Evolutionary conservation across 768 basidiomycete species (phyloP).

Genomic region (Agaricus blazei): DNA sequence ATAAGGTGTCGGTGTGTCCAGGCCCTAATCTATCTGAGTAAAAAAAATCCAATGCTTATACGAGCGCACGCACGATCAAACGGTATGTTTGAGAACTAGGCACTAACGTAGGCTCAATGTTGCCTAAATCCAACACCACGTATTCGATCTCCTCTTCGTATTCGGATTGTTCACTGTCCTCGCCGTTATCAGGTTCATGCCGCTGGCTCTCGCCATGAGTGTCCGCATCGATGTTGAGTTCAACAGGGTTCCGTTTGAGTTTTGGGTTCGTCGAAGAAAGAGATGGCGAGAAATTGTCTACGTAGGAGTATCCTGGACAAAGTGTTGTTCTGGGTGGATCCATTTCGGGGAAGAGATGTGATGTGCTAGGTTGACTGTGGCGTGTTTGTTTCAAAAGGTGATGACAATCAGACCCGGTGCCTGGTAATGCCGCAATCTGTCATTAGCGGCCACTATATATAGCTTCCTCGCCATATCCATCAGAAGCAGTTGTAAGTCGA

Average conservation of each 20-base stretch:
- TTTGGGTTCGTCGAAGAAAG: conserved; percentile 3
- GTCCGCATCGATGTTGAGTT: too few species aligned
- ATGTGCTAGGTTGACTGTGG: not conserved
- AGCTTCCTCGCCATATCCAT: too few species aligned
- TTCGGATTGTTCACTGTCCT: conserved; percentile 52
- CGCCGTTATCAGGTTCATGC: conserved; percentile 32
- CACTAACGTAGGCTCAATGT: conserved; percentile 68
- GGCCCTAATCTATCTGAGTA: conserved; percentile 39
- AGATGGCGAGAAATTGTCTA: conserved; percentile 18
- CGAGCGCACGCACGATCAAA: conserved; percentile 55
- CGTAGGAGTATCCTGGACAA: conserved; percentile 60
- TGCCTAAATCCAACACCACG: conserved; percentile 71
- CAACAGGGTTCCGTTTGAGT: conserved; percentile 11
- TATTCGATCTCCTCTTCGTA: conserved; percentile 56
- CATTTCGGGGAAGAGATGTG: not conserved
- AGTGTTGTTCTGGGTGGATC: conserved; percentile 24
- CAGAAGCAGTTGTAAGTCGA: too few species aligned
- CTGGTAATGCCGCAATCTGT: too few species aligned
- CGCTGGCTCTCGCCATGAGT: too few species aligned
- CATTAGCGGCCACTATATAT: too few species aligned
- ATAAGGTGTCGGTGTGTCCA: conserved; percentile 74
- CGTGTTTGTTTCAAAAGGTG: not conserved
- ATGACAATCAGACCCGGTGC: not conserved
- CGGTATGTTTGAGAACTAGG: conserved; percentile 67
- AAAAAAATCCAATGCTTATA: not conserved